Evolutionary conservation across 106 monocot species (phyloP), one percentile per base, ranked within the genome.

Genomic region (Narthecium ossifragum): DNA sequence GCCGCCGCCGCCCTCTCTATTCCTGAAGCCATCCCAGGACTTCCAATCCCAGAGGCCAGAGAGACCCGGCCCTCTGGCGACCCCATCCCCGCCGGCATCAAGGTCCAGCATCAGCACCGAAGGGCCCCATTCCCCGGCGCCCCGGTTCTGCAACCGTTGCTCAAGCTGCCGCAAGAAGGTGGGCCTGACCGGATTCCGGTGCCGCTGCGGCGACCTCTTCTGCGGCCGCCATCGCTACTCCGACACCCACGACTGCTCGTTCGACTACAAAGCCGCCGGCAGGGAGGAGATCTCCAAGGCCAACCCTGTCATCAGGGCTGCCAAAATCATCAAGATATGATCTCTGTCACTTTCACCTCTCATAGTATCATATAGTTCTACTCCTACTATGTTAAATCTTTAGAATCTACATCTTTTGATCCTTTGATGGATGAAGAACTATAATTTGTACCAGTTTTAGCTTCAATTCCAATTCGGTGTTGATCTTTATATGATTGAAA

Each of bases 181-280:
- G 2, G 50, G 50, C 20, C 26, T 51, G 50, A 51, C 50, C 10
- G 50, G 50, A 7, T 51, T 51, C 50, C 50, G 50, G 50, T 51
- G 50, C 50, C 50, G 50, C 9, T 51, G 50, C 50, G 50, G 50
- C 18, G 50, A 51, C 23, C 18, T 51, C 8, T 51, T 51, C 50
- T 51, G 50, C 21, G 18, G 18, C 10, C 13, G 50, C 23, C 50
- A 51, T 21, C 13, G 50, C 9, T 51, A 51, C 18, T 51, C 50
- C 2, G 50, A 51, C 18, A 22, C 50, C 2, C 50, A 51, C 21
- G 50, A 51, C 21, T 51, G 50, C 18, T 51, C 50, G 8, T 51
- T 51, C 18, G 50, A 51, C 26, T 51, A 51, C 50, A 51, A 51
- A 25, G 50, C 50, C 9, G 50, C 50, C 21, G 50, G 18, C 2